These are phyloP conservation scores for Rosa lucieae DNA, from an alignment of 306 rosid species.

Conservation along the genomic window DNA sequence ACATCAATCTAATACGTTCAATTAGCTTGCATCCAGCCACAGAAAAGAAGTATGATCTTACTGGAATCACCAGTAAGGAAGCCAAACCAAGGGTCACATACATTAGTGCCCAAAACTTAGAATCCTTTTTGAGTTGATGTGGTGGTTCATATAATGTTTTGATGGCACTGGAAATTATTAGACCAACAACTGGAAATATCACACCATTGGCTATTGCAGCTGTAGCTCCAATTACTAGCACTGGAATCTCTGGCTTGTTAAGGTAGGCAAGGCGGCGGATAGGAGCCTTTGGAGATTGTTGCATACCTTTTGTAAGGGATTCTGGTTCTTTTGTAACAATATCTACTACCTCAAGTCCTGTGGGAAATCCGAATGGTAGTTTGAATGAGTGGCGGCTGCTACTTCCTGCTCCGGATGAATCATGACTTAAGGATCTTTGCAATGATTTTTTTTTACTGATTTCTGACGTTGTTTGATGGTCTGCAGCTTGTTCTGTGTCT, in stretches of 20 bases:
- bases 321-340: slow-evolving; percentile 29
- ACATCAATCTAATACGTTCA: not conserved
- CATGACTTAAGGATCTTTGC: slow-evolving; percentile 54
- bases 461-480: slow-evolving; percentile 40
- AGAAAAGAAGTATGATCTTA: not conserved
- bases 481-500: slow-evolving; percentile 34
- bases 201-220: not conserved
- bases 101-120: not conserved
- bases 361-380: slow-evolving; percentile 65
- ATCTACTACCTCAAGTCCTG: slow-evolving; percentile 40
- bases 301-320: not conserved
- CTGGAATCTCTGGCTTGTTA: not conserved
- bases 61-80: not conserved
- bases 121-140: not conserved
- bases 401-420: slow-evolving; percentile 54
- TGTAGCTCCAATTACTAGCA: not conserved
- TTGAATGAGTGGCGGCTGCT: slow-evolving; percentile 74
- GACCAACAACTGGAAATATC: not conserved
- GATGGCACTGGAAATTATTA: not conserved
- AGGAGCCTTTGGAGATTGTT: slow-evolving; percentile 38
- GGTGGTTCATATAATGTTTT: not conserved
- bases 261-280: not conserved
- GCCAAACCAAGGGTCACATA: not conserved
- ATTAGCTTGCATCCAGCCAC: not conserved
- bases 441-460: slow-evolving; percentile 37